Conservation (phyloP, 2,329 filamentous ascomycete species). For the Stagonosporopsis rhizophila region DNA sequence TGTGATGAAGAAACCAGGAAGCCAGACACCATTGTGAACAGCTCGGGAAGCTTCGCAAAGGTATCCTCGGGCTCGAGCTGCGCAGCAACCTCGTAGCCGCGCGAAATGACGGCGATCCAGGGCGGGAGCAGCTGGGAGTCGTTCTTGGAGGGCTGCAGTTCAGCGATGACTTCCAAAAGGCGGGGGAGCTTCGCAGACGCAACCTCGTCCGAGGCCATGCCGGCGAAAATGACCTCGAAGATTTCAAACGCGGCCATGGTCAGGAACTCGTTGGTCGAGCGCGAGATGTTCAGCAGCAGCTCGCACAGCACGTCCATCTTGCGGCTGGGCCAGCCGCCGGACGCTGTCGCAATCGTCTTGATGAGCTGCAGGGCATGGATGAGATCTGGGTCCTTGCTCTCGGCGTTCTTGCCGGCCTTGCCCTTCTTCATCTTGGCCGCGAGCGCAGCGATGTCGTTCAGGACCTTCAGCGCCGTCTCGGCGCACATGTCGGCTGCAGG, state of each 20-base stretch:
- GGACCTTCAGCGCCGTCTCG: conserved; percentile 81
- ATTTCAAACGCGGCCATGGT: conserved; percentile 97
- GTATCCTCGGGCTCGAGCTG: conserved; percentile 90
- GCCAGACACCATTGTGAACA: conserved; percentile 79
- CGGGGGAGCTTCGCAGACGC: conserved; percentile 89
- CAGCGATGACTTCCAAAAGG: conserved; percentile 88
- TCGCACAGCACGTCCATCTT: conserved; percentile 95
- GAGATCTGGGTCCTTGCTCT: conserved; percentile 77
- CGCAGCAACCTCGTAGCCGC: conserved; percentile 92
- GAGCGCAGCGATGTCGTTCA: conserved; percentile 76
- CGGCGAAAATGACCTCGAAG: conserved; percentile 94
- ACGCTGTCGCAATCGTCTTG: conserved; percentile 85
- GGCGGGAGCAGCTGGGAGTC: conserved; percentile 94
- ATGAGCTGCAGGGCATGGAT: conserved; percentile 93
- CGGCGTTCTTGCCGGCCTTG: conserved; percentile 59
- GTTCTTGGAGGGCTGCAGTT: conserved; percentile 88
- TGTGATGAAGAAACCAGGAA: conserved; percentile 88
- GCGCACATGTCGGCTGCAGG: conserved; percentile 97
- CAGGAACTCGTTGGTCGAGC: conserved; percentile 91
- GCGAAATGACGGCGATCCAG: conserved; percentile 94
- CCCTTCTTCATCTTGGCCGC: conserved; percentile 74
- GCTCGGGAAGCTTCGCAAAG: conserved; percentile 84
- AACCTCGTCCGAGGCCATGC: conserved; percentile 80
- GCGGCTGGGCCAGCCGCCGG: conserved; percentile 93
- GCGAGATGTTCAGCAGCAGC: conserved; percentile 84